Evolutionary conservation across 257 asterid species (phyloP), one percentile per base, ranked within the genome.

Genomic region (Rehmannia glutinosa): DNA sequence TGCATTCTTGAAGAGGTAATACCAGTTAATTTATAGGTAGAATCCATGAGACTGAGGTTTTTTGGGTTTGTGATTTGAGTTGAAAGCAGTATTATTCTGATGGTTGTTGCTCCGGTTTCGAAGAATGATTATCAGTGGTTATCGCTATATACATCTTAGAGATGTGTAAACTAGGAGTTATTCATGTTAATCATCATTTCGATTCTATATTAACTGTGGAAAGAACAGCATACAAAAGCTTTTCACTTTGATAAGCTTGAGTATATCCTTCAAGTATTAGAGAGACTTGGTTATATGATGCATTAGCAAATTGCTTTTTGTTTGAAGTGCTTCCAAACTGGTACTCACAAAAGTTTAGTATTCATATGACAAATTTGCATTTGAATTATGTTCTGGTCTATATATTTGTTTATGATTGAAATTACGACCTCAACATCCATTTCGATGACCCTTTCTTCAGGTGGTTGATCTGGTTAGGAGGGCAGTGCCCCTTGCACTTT

Each of bases 391-490:
- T 51, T 52, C 15, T 8, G 17, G 28, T 11, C 17, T 28, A 19
- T 42, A 9, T 6, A 25, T 13, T 69, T 45, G 46, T 47, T 16
- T 17, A 6, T 12, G 24, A 19, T 6, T 41, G 33, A 39, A 20
- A 21, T 28, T 49, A 36, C 16, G 19, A n/a, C 54, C 42, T 41
- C 8, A 19, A 50, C 49, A 6, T 45, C 17, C 53, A 23, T 11
- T 64, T 45, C 47, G 4, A 46, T 12, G 38, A 19, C 15, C 19
- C 50, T 43, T 39, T 49, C 5, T 80, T 62, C 82, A 89, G 98
- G 95, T 92, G 65, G 95, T 89, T 35, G 97, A 92, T 63, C 64
- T 84, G 81, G 96, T 92, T 19, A 81, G 95, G 58, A 86, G 71
- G 70, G 98, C 95, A 8, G 90, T 89, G 11, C 98, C 98, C 0